These are phyloP conservation scores for Luffa aegyptiaca DNA, from an alignment of 306 rosid species.

Conservation along the genomic window DNA sequence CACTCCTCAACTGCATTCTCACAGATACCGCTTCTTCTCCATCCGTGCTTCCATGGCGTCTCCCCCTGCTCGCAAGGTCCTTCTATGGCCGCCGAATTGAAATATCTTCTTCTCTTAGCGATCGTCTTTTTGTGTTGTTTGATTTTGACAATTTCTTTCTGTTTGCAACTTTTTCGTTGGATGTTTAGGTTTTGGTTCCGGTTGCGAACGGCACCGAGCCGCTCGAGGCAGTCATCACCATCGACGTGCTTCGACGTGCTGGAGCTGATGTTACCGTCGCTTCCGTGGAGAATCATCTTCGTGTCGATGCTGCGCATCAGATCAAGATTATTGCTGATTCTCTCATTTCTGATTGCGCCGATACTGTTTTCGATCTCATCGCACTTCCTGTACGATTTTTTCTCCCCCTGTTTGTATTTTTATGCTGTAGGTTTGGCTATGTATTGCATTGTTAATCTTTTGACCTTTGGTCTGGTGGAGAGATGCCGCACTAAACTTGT, in stretches of 20 bases:
- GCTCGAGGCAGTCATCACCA: slow-evolving; percentile 74
- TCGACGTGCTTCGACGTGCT: slow-evolving; percentile 79
- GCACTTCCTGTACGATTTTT: slow-evolving; percentile 50
- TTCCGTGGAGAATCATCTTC: slow-evolving; percentile 48
- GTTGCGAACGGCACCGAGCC: slow-evolving; percentile 88
- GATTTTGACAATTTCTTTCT: background rate
- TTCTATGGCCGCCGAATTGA: background rate
- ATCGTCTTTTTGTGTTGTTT: background rate
- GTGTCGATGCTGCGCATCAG: slow-evolving; percentile 58
- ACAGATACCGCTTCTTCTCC: slow-evolving; percentile 19
- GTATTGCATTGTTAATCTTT: background rate
- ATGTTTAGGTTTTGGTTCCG: slow-evolving; percentile 58
- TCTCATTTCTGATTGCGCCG: slow-evolving; percentile 42
- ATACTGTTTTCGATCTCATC: slow-evolving; percentile 56
- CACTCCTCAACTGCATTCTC: slow-evolving; percentile 7
- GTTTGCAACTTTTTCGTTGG: background rate
- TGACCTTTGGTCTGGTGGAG: background rate
- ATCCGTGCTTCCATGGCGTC: slow-evolving; percentile 36
- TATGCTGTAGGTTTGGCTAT: background rate
- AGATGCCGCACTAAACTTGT: background rate
- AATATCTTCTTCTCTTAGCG: background rate
- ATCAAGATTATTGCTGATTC: slow-evolving; percentile 73
- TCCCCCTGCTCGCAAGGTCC: slow-evolving; percentile 14
- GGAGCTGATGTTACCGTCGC: slow-evolving; percentile 92
- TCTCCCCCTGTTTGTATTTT: background rate